A percentile compares a stretch with the other conserved stretches of the same genome.
These are phyloP conservation scores for Butyriboletus appendiculatus DNA, from an alignment of 1,284 basidiomycete species.

Conservation along the genomic window DNA sequence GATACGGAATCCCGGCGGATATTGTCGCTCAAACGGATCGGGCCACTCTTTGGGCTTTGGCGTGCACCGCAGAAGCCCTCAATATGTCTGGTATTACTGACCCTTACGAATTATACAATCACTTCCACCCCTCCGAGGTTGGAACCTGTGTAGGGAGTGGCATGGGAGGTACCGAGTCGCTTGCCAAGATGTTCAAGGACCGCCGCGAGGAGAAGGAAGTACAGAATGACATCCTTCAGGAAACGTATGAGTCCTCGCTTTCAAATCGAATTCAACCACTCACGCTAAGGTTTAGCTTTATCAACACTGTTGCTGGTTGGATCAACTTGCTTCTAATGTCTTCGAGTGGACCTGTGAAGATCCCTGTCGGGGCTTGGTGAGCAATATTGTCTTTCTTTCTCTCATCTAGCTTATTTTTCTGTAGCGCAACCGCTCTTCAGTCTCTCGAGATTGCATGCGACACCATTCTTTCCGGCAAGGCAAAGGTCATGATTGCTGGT, in stretches of 20 bases:
- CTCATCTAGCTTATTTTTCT: slow-evolving; percentile 7
- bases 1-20: slow-evolving; percentile 98
- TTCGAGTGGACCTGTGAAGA: slow-evolving; percentile 96
- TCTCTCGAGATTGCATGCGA: slow-evolving; percentile 99
- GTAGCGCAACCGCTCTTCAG: slow-evolving; percentile 92
- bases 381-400: slow-evolving; percentile 22
- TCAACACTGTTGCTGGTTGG: slow-evolving; percentile 98
- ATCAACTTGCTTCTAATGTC: slow-evolving; percentile 93
- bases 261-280: slow-evolving; percentile 14
- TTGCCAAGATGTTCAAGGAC: slow-evolving; percentile 98
- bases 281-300: slow-evolving; percentile 62
- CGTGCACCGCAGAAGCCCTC: slow-evolving; percentile 92
- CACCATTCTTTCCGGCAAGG: slow-evolving; percentile 92
- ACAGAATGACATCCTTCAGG: slow-evolving; percentile 97
- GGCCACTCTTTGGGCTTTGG: slow-evolving; percentile 95
- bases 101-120: slow-evolving; percentile 95
- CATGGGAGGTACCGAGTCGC: slow-evolving; percentile 93
- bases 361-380: slow-evolving; percentile 97
- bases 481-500: slow-evolving; percentile 99
- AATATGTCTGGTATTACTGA: slow-evolving; percentile 98
- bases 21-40: slow-evolving; percentile 95
- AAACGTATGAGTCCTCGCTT: slow-evolving; percentile 65
- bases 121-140: slow-evolving; percentile 96
- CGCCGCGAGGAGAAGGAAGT: slow-evolving; percentile 96
- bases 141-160: slow-evolving; percentile 92